Conservation (phyloP, 495 filamentous ascomycete species). For the Ascobolus immersus region DNA sequence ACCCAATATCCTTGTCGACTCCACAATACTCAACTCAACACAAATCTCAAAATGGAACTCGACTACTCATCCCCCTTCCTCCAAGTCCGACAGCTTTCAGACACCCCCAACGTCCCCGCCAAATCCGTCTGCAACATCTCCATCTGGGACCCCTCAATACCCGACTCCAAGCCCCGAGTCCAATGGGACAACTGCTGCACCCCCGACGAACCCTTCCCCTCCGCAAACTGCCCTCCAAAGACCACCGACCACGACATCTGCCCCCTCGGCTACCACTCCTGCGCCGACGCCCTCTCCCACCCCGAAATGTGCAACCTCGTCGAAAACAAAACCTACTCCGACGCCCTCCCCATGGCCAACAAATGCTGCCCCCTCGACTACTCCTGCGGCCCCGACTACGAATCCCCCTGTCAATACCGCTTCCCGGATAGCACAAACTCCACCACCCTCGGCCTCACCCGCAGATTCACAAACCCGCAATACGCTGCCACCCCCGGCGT, state of each 20-base stretch:
- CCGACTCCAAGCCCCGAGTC: no score
- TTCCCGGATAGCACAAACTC: no score
- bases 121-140: no score
- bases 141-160: no score
- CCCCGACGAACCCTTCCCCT: conserved; percentile 4
- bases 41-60: no score
- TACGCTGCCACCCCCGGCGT: conserved; percentile 4
- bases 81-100: no score
- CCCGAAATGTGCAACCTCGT: conserved; percentile 7
- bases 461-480: conserved; percentile 7
- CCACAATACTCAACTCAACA: no score
- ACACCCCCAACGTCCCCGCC: no score
- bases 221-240: conserved; percentile 9
- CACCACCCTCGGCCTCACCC: conserved; percentile 3
- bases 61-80: no score
- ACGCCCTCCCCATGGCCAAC: conserved; percentile 3
- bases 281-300: conserved; percentile 6
- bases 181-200: conserved; percentile 9
- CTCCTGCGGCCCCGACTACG: conserved; percentile 4
- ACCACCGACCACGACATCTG: conserved; percentile 2
- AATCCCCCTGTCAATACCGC: conserved; percentile 8
- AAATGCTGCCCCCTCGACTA: conserved; percentile 10
- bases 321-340: conserved; percentile 1
- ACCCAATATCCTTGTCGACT: no score
- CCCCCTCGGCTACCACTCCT: conserved; percentile 7